Evolutionary conservation across 768 basidiomycete species (phyloP).

Genomic region (Termitomyces sp.): DNA sequence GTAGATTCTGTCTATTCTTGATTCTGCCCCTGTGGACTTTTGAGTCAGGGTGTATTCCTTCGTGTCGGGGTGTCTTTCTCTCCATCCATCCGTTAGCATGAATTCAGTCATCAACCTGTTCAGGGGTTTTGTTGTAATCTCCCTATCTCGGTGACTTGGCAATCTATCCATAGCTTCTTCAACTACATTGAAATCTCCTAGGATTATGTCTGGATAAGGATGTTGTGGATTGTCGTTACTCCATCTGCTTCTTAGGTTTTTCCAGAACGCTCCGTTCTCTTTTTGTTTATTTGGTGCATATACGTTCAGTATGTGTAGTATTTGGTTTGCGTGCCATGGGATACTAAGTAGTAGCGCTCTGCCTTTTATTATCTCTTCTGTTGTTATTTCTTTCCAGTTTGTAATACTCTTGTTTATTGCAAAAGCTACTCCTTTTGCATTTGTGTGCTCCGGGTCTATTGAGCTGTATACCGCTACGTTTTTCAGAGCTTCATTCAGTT

Average conservation of each 20-base stretch:
- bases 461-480: not conserved
- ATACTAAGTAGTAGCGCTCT: not conserved
- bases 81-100: not conserved
- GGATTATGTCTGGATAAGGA: not conserved
- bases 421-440: not conserved
- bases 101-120: not conserved
- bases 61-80: not conserved
- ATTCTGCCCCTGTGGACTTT: not conserved
- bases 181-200: not conserved
- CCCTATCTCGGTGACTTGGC: not conserved
- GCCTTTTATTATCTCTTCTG: not conserved
- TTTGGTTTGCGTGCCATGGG: not conserved
- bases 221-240: not conserved
- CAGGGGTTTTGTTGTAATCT: accelerated
- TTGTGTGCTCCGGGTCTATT: not conserved
- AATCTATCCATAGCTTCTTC: not conserved
- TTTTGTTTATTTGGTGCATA: not conserved
- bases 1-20: not conserved
- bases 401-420: not conserved
- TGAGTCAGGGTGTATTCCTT: not conserved
- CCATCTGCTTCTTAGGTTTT: not conserved
- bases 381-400: too few relatives aligned
- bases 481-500: not conserved
- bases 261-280: not conserved
- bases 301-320: not conserved